A percentile compares a stretch with the other conserved stretches of the same genome.
These are phyloP conservation scores for Beauveria pseudobassiana DNA, from an alignment of 2,329 filamentous ascomycete species.

Conservation along the genomic window DNA sequence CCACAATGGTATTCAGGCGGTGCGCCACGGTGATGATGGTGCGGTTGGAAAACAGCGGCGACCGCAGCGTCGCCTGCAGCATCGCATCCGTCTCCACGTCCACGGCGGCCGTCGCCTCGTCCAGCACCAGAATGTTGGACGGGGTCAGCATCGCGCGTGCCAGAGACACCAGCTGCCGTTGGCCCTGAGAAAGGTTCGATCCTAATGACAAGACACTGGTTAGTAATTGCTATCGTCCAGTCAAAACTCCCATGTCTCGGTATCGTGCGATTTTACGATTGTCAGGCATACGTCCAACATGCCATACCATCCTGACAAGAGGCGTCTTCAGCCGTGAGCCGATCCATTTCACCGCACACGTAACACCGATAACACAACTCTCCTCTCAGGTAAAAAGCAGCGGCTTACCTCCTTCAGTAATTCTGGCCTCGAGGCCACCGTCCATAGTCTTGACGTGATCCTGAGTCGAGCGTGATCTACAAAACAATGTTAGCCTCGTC, in stretches of 20 bases:
- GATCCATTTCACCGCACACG: background rate
- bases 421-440: conserved; percentile 79
- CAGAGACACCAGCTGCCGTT: conserved; percentile 87
- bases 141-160: conserved; percentile 90
- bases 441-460: conserved; percentile 83
- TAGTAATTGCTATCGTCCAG: background rate
- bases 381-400: conserved; percentile 17
- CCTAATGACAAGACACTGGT: conserved; percentile 41
- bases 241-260: background rate
- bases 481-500: conserved; percentile 14
- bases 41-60: conserved; percentile 70
- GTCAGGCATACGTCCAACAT: background rate
- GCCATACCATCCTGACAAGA: background rate
- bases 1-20: conserved; percentile 93
- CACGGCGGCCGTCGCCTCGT: conserved; percentile 83
- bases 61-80: conserved; percentile 56
- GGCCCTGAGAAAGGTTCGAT: conserved; percentile 90
- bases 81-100: conserved; percentile 62
- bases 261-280: background rate
- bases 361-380: background rate
- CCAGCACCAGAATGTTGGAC: conserved; percentile 92
- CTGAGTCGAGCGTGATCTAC: conserved; percentile 83
- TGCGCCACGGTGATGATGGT: conserved; percentile 99
- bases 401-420: conserved; percentile 83
- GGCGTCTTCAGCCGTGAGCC: background rate